phyloP scores from a whole-genome alignment of 169 alveolate genomes.

The Cryptosporidium ubiquitum region DNA sequence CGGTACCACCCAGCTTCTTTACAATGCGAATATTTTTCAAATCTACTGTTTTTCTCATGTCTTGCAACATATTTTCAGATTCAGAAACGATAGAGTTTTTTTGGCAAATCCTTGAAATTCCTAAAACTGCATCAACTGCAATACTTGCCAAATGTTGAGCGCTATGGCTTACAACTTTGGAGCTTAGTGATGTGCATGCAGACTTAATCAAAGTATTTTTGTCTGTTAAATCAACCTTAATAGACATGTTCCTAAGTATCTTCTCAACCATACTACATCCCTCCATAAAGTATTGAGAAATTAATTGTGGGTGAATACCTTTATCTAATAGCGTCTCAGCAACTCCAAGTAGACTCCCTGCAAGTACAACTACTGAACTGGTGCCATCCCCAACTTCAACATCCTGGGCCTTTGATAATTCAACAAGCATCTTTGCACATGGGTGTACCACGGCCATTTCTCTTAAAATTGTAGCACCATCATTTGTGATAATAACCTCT shows the following conservation, averaged over 20 bases:
- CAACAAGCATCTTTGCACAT: constrained; percentile 98
- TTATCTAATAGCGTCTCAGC: constrained; percentile 93
- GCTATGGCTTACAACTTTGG: constrained; percentile 97
- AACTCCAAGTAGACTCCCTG: constrained; percentile 96
- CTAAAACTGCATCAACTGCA: constrained; percentile 98
- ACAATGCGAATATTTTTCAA: constrained; percentile 88
- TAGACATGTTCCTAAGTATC: constrained; percentile 91
- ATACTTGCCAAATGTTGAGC: constrained; percentile 97
- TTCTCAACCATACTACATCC: constrained; percentile 92
- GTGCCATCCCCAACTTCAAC: constrained; percentile 99
- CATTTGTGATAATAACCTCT: constrained; percentile 98
- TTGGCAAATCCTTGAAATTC: constrained; percentile 75
- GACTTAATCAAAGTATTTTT: constrained; percentile 92
- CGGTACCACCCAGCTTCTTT: constrained; percentile 97
- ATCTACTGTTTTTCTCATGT: constrained; percentile 84
- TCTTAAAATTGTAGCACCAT: constrained; percentile 99
- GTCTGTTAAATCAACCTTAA: constrained; percentile 94
- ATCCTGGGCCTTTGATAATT: constrained; percentile 98
- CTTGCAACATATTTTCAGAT: background rate
- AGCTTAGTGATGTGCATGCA: constrained; percentile 96
- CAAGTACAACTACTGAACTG: constrained; percentile 98
- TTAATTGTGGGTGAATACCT: constrained; percentile 97
- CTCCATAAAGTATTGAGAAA: constrained; percentile 93
- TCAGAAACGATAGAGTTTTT: constrained; percentile 72
- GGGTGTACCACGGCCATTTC: constrained; percentile 97